phyloP scores from a whole-genome alignment of 768 basidiomycete species.

The Lanmaoa rubissima region DNA sequence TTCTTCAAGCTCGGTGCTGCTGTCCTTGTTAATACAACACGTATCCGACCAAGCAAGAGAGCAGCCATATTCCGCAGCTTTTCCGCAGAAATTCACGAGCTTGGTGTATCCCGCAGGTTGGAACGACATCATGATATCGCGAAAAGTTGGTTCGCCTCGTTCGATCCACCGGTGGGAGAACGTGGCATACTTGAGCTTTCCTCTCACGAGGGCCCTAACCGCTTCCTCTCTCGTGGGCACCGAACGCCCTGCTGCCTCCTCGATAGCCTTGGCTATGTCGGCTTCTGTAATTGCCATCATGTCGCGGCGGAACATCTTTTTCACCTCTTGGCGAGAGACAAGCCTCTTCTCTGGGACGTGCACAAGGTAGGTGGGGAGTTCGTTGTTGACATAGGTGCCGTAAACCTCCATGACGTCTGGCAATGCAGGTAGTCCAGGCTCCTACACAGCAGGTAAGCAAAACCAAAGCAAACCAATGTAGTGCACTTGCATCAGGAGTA shows the following conservation, averaged over 20 bases:
- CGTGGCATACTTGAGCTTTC: conserved; percentile 28
- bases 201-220: conserved; percentile 19
- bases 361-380: conserved; percentile 30
- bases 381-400: conserved; percentile 28
- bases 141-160: conserved; percentile 29
- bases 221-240: conserved; percentile 29
- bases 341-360: conserved; percentile 26
- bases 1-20: conserved; percentile 35
- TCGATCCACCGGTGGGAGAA: conserved; percentile 33
- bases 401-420: conserved; percentile 27
- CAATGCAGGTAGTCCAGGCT: conserved; percentile 10
- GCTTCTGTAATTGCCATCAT: conserved; percentile 26
- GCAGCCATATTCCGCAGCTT: conserved; percentile 29
- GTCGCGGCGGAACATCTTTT: conserved; percentile 30
- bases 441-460: conserved; percentile 11
- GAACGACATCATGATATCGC: conserved; percentile 31
- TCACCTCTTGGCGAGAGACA: conserved; percentile 32
- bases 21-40: conserved; percentile 35
- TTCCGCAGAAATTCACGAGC: conserved; percentile 25
- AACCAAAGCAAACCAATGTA: neutral
- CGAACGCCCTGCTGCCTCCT: conserved; percentile 22
- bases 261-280: conserved; percentile 17
- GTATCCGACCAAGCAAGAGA: conserved; percentile 36
- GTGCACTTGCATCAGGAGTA: conserved; percentile 10
- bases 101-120: conserved; percentile 27